Percentiles rank a stretch among this genome's conserved stretches.
These are phyloP conservation scores for Mycosarcoma mackinlayi DNA, from an alignment of 1,284 basidiomycete genomes.

Conservation along the genomic window DNA sequence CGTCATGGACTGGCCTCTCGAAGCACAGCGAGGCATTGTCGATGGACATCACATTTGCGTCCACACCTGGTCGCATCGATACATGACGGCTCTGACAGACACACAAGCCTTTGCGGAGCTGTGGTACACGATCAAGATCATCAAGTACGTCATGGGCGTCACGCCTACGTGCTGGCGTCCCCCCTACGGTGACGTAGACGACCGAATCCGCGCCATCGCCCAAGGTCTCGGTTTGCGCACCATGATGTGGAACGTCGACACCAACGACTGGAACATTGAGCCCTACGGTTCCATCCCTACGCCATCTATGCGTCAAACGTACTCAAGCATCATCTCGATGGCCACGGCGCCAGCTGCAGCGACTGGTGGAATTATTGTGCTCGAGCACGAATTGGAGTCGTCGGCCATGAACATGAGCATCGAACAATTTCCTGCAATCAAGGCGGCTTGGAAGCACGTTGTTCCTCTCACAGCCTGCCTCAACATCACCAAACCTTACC, in stretches of 20 bases:
- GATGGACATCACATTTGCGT: slow-evolving; percentile 57
- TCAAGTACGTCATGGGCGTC: slow-evolving; percentile 71
- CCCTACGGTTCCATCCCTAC: slow-evolving; percentile 62
- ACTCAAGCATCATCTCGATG: slow-evolving; percentile 68
- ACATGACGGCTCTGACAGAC: slow-evolving; percentile 71
- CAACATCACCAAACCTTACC: slow-evolving; percentile 68
- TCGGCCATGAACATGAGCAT: slow-evolving; percentile 54
- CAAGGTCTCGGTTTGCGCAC: slow-evolving; percentile 70
- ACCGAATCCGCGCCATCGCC: slow-evolving; percentile 72
- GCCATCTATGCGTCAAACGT: slow-evolving; percentile 68
- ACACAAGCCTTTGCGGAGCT: slow-evolving; percentile 72
- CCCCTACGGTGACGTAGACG: slow-evolving; percentile 72
- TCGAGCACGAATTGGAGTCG: slow-evolving; percentile 59
- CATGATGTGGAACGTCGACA: slow-evolving; percentile 71
- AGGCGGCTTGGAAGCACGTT: slow-evolving; percentile 53
- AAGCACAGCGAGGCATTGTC: slow-evolving; percentile 70
- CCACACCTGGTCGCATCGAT: slow-evolving; percentile 70
- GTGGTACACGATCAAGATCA: slow-evolving; percentile 71
- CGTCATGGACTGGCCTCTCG: slow-evolving; percentile 72
- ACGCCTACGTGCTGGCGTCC: slow-evolving; percentile 70
- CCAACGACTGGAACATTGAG: slow-evolving; percentile 69
- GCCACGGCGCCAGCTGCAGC: slow-evolving; percentile 67
- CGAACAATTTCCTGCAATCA: slow-evolving; percentile 48
- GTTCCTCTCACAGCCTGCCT: slow-evolving; percentile 60
- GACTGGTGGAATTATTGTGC: slow-evolving; percentile 66